These are phyloP conservation scores for Scheffersomyces amazonensis DNA, from an alignment of 805 yeast genomes.

Conservation along the genomic window DNA sequence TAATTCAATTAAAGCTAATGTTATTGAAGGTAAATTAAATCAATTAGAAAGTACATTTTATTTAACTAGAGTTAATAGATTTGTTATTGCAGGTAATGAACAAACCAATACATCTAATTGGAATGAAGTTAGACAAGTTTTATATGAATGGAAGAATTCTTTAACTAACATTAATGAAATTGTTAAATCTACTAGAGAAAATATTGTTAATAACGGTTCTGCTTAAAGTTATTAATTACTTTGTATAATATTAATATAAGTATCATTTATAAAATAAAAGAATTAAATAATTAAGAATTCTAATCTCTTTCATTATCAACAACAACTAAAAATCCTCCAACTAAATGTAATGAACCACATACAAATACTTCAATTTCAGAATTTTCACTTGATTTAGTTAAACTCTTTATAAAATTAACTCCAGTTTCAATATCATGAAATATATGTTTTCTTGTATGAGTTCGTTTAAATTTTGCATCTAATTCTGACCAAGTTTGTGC, in stretches of 20 bases:
- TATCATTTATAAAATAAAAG: neutral
- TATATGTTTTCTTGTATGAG: constrained; percentile 44
- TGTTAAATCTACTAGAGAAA: constrained; percentile 42
- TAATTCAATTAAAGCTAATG: constrained; percentile 41
- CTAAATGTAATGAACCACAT: constrained; percentile 90
- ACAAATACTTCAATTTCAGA: constrained; percentile 68
- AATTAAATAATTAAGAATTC: neutral
- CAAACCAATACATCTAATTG: constrained; percentile 19
- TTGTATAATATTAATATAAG: neutral
- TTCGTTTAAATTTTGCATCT: constrained; percentile 29
- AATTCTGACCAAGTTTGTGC: constrained; percentile 66
- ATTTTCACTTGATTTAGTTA: constrained; percentile 23
- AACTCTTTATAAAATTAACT: constrained; percentile 48
- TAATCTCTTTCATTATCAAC: constrained; percentile 45
- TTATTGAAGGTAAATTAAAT: constrained; percentile 44
- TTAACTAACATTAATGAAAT: constrained; percentile 40
- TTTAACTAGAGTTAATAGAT: constrained; percentile 39
- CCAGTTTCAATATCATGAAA: constrained; percentile 77
- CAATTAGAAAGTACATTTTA: constrained; percentile 40
- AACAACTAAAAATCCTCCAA: constrained; percentile 90
- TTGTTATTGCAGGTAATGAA: constrained; percentile 35
- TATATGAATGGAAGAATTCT: constrained; percentile 37
- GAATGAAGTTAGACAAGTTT: constrained; percentile 32
- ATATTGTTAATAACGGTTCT: constrained; percentile 25
- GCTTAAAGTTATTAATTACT: neutral